Evolutionary conservation across 192 early-diverging fungal genomes (phyloP).

Genomic region (Backusella sp.): DNA sequence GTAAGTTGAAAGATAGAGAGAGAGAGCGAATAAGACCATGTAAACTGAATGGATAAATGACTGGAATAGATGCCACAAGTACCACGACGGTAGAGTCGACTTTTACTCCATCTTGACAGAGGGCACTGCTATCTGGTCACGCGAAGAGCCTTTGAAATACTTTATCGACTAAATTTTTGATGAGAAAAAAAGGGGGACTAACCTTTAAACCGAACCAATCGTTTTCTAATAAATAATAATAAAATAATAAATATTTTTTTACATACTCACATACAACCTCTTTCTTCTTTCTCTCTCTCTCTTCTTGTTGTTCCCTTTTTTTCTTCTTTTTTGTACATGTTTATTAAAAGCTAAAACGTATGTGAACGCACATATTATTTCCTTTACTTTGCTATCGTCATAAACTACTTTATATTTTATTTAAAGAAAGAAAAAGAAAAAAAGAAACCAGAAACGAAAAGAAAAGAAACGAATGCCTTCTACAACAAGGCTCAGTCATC

Average conservation of each 20-base stretch:
- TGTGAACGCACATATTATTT: neutral
- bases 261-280: too few species aligned
- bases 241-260: neutral
- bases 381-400: neutral
- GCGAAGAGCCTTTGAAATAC: constrained; percentile 46
- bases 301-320: neutral
- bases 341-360: neutral
- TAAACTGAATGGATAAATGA: too few species aligned
- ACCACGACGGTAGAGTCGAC: constrained; percentile 32
- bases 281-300: neutral
- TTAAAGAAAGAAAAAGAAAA: neutral
- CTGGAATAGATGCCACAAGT: constrained; percentile 43
- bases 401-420: neutral
- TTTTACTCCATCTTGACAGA: constrained; percentile 51
- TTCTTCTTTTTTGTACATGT: neutral
- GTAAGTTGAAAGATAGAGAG: constrained; percentile 25
- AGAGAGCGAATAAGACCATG: neutral
- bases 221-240: neutral
- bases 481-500: constrained; percentile 24
- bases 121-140: constrained; percentile 53
- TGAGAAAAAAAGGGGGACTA: neutral
- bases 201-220: neutral
- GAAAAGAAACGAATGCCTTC: constrained; percentile 1
- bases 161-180: constrained; percentile 44
- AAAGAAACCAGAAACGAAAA: neutral